Base-by-base conservation (phyloP, 1,284 basidiomycete species). In the Microbotryum saponariae region DNA sequence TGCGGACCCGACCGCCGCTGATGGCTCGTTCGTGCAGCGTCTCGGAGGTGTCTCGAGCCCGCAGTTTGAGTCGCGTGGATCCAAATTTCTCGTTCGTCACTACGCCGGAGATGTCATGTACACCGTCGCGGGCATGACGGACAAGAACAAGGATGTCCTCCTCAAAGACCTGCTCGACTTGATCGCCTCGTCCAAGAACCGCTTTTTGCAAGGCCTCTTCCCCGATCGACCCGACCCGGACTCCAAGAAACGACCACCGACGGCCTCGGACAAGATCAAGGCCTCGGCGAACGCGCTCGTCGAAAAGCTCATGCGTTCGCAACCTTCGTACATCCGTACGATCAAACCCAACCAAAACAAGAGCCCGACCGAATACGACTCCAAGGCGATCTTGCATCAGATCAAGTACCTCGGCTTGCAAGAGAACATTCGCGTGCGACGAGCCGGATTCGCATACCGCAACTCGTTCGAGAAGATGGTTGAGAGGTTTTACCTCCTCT, bases 261-360 rank as follows among this genome's bases (percentile, higher is more conserved):
- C 93, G 46, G 94, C 93, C 37, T 91, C 96, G 59, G 96, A 99
- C 76, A 91, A 92, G 75, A 99, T 99, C 77, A 97, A 93, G 82
- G 76, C 80, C 62, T 96, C 92, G 27, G 96, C 96, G 45, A 87
- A 90, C 66, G 91, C 91, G 10, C 83, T 99, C 31, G 96, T 99
- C 18, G 91, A 96, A 21, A 96, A 94, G 74, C 79, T 97, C 64
- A 94, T 92, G 91, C 88, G 86, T 66, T 89, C 91, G 37, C 92
- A 93, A 75, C 96, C 96, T 1, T 92, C 91, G 25, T 99, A 99
- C 78, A 99, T 99, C 70, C 89, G 96, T 66, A 98, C 96, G 6
- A 98, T 99, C 81, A 99, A 99, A 78, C 91, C 96, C 14, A 99
- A 99, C 76, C 89, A 97, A 80, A 96, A 97, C 75, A 87, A 94